These are phyloP conservation scores for Pseudocercospora crystallina DNA, from an alignment of 2,329 filamentous ascomycete species.

Conservation along the genomic window DNA sequence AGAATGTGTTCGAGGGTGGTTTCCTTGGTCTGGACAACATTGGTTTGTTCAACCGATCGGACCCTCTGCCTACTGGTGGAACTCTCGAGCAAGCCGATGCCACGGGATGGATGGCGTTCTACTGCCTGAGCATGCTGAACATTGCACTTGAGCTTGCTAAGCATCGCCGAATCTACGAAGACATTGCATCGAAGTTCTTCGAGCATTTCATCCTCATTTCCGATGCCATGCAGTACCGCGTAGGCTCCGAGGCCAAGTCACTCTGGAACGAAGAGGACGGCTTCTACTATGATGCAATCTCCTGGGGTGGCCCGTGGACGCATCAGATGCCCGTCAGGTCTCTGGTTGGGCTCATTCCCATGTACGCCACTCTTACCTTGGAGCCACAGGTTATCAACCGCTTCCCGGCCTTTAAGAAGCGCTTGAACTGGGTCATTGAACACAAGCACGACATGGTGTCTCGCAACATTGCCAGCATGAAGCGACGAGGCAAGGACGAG, in stretches of 20 bases:
- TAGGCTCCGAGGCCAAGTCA: conserved; percentile 71
- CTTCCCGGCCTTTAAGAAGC: conserved; percentile 88
- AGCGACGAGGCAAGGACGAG: conserved; percentile 84
- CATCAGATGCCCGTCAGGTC: conserved; percentile 91
- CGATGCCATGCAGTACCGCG: conserved; percentile 82
- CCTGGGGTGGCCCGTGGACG: conserved; percentile 89
- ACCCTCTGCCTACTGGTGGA: conserved; percentile 89
- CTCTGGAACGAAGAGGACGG: conserved; percentile 96
- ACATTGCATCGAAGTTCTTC: conserved; percentile 97
- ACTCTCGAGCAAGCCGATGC: conserved; percentile 95
- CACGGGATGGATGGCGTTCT: conserved; percentile 99
- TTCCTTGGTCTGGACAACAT: conserved; percentile 97
- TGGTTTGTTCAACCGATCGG: conserved; percentile 93
- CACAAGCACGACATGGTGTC: conserved; percentile 84
- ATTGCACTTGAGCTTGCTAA: conserved; percentile 94
- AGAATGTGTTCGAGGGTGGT: conserved; percentile 96
- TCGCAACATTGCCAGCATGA: conserved; percentile 91
- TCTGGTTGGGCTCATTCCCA: conserved; percentile 86
- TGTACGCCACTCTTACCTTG: conserved; percentile 87
- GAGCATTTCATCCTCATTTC: conserved; percentile 98
- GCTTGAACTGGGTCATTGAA: conserved; percentile 90
- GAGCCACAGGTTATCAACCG: conserved; percentile 92
- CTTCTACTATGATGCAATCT: conserved; percentile 98
- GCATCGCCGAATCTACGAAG: conserved; percentile 91
- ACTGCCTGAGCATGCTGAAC: conserved; percentile 94